Evolutionary conservation across 768 basidiomycete genomes (phyloP), one percentile per base, ranked within the genome.

Genomic region (Infundibulicybe gibba): DNA sequence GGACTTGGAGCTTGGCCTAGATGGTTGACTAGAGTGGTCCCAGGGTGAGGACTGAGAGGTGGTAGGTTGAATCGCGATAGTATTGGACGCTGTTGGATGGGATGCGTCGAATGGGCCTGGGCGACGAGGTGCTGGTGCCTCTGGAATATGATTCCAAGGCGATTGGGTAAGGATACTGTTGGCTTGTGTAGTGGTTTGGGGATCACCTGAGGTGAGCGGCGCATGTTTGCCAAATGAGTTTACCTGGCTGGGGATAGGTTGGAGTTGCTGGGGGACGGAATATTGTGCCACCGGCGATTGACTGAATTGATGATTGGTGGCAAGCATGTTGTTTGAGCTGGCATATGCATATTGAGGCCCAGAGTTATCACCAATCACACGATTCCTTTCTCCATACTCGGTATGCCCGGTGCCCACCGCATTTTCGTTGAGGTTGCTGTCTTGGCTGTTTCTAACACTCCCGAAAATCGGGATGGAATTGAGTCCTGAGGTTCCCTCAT

Each of bases 51-150:
- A 47, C 40, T 67, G 66, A 6, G 60, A 33, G 9, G 55, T 47
- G 11, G 57, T 32, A 41, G 65, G 44, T 45, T 50, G 46, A 53
- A 54, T 57, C 17, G 52, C 47, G 10, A 60, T 46, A 8, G 69
- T 71, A 53, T 72, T 78, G 16, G 54, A 51, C 6, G 63, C 54
- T 17, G 72, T 71, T 8, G 76, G 71, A 49, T 72, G 73, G n/a
- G 57, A 54, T 3, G 58, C 50, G 47, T 78, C 78, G 49, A 76
- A 75, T 2, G 74, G 69, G 14, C 66, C 68, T 14, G 66, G 63
- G 6, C 71, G 67, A 49, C 62, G 65, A 13, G 58, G 34, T 2
- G 52, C 17, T 17, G 61, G 50, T 16, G 55, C 37, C 32, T 69
- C 63, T 8, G 61, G 40, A 41, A 58, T 41, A 44, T 59, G 54